Base-by-base conservation (phyloP, 345 rosid genomes). In the Eucalyptus fibrosa region DNA sequence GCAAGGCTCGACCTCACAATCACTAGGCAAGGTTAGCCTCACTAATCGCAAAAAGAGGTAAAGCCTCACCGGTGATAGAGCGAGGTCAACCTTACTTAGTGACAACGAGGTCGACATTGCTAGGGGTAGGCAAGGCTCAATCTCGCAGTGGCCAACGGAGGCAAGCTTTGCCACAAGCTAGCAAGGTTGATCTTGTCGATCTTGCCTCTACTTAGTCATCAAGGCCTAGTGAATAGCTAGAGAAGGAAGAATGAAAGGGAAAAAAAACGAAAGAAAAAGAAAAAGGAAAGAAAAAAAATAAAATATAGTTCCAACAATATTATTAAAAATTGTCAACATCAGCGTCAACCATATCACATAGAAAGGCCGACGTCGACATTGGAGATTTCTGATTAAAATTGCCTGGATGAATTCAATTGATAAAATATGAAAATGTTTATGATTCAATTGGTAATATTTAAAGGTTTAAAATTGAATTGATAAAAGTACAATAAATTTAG, bases 341-440 rank as follows among this genome's bases (percentile, higher is more conserved):
- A 24, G 3, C 5, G 1, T 21, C 11, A 2, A 56, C 6, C 7
- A 23, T 24, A 23, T 56, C 30, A 23, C 13, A 23, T 56, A 24
- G 3, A 10, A 56, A 56, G 6, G 28, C 30, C 0, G 0, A 24
- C 13, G 1, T 56, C 1, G 0, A 56, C 13, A 24, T 24, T 9
- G 28, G 62, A 23, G 62, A 56, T 56, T 56, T 56, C 5, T 0
- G 0, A 23, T 23, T 0, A 56, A 56, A 56, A 56, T 56, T 56
- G 12, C 0, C 1, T 23, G 0, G 1, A 55, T 55, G 28, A 12
- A 55, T 8, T 55, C 0, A 55, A 55, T 55, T 55, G 26, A 23
- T 2, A 55, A 55, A 55, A 55, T 19, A 24, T 56, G 13, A 56
- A 24, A 23, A 56, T 23, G 1, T 9, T 56, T 56, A 56, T 23